Base-by-base conservation (phyloP, 306 rosid species). In the Cucurbita argyrosperma region DNA sequence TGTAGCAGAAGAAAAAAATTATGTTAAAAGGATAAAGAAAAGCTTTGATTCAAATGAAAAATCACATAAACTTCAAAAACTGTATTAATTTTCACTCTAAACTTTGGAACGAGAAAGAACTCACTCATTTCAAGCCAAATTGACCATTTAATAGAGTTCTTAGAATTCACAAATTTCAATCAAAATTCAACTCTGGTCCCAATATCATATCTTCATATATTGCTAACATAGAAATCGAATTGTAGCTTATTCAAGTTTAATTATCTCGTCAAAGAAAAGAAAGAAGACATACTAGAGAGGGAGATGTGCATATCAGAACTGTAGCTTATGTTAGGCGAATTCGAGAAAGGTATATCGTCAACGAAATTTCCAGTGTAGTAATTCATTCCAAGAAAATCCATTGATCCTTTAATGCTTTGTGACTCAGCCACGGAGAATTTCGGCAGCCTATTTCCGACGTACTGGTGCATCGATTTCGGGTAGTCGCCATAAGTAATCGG, bases 311-410 rank as follows among this genome's bases (percentile, higher is more conserved):
- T 74, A 18, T 89, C 91, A 4, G 78, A 65, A 57, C 6, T 16
- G 35, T 30, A 89, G 76, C 77, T 68, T 21, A 7, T 70, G 78
- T 86, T 86, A 47, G 37, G 50, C 12, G 2, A 35, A 26, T 52
- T 78, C 9, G 73, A 37, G 1, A 51, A 71, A 47, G 80, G 54
- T 76, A 64, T 71, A 47, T 26, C 15, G 26, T 78, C 78, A 16
- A 78, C 94, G 64, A 45, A 89, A 55, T 66, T 43, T 1, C 85
- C 69, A 35, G 85, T 81, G 76, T 87, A 88, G 71, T 90, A 88
- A 80, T 90, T 88, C 7, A 88, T 70, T 7, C 90, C 91, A 65
- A 90, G 78, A 80, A 88, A 90, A 82, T 90, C 94, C 19, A 30
- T 15, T 14, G 90, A 80, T 4, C 82, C 82, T 60, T 82, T 78